phyloP scores from a whole-genome alignment of 306 rosid genomes.

The Cicer pinnatifidum region DNA sequence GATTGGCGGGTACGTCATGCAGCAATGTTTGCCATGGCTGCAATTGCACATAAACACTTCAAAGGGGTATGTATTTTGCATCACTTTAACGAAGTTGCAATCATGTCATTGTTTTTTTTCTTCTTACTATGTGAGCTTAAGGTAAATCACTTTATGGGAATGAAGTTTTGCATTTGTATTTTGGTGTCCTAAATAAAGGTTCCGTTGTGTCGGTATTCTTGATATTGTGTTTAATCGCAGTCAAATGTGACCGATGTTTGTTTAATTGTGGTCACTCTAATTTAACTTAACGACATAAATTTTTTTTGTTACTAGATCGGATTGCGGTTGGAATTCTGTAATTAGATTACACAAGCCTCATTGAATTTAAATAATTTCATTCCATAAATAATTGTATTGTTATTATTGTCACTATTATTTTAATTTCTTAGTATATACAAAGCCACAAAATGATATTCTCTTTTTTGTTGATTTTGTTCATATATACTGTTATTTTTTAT shows the following conservation, averaged over 20 bases:
- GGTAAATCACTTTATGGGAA: background rate
- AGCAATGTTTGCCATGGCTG: background rate
- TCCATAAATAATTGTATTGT: too few species aligned
- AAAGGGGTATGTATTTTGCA: background rate
- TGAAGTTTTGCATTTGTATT: background rate
- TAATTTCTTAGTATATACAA: background rate
- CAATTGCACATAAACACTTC: background rate
- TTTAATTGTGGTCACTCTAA: too few species aligned
- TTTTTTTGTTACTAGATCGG: too few species aligned
- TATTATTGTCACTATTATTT: too few species aligned
- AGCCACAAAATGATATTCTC: background rate
- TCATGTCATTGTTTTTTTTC: background rate
- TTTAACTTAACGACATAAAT: too few species aligned
- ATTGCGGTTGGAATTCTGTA: too few species aligned
- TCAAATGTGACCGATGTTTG: too few species aligned
- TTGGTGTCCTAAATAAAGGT: background rate
- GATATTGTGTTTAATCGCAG: too few species aligned
- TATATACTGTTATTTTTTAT: background rate
- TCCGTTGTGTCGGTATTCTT: too few species aligned
- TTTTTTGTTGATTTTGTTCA: background rate
- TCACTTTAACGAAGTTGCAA: background rate
- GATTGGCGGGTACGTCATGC: slow-evolving; percentile 45
- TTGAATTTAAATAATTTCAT: too few species aligned
- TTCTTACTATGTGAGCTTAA: background rate
- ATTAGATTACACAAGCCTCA: too few species aligned